Percentiles rank a stretch among this genome's conserved stretches.
These are phyloP conservation scores for Leishmania martiniquensis DNA, from an alignment of 208 protist genomes.

Conservation along the genomic window DNA sequence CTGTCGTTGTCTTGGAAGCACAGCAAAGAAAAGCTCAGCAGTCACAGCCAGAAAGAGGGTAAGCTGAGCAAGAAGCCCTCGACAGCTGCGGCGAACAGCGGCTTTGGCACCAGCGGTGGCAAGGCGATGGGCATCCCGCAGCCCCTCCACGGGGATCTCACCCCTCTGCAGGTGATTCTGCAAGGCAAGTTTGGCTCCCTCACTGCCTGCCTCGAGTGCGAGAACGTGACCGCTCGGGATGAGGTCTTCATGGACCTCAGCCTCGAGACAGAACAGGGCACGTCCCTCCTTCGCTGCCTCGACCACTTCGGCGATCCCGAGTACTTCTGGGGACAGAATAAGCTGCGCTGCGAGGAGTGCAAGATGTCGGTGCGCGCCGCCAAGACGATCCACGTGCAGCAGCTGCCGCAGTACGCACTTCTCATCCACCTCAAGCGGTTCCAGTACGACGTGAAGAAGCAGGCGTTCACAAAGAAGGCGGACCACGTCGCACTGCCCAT, in stretches of 20 bases:
- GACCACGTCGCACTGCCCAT: constrained; percentile 90
- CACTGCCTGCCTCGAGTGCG: constrained; percentile 81
- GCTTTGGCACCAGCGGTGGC: background rate
- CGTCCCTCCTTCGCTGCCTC: constrained; percentile 81
- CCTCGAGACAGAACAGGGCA: constrained; percentile 77
- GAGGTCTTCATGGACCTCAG: constrained; percentile 90
- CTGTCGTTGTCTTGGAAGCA: constrained; percentile 50
- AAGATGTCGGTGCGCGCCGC: constrained; percentile 61
- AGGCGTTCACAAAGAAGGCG: constrained; percentile 74
- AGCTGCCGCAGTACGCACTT: constrained; percentile 84
- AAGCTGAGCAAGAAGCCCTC: constrained; percentile 16
- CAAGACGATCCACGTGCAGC: constrained; percentile 84
- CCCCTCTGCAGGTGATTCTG: constrained; percentile 77
- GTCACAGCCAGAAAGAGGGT: constrained; percentile 14
- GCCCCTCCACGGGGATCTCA: constrained; percentile 24
- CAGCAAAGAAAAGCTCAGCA: constrained; percentile 32
- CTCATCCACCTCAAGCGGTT: constrained; percentile 93
- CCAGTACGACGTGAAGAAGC: constrained; percentile 79
- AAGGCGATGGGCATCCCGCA: background rate
- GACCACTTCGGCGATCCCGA: constrained; percentile 76
- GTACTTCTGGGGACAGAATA: constrained; percentile 83
- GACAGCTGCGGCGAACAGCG: background rate
- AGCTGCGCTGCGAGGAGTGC: constrained; percentile 86
- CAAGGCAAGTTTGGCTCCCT: constrained; percentile 77
- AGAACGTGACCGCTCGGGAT: constrained; percentile 48